These are phyloP conservation scores for Chaetomium globosum DNA, from an alignment of 2,329 filamentous ascomycete genomes.

Conservation along the genomic window DNA sequence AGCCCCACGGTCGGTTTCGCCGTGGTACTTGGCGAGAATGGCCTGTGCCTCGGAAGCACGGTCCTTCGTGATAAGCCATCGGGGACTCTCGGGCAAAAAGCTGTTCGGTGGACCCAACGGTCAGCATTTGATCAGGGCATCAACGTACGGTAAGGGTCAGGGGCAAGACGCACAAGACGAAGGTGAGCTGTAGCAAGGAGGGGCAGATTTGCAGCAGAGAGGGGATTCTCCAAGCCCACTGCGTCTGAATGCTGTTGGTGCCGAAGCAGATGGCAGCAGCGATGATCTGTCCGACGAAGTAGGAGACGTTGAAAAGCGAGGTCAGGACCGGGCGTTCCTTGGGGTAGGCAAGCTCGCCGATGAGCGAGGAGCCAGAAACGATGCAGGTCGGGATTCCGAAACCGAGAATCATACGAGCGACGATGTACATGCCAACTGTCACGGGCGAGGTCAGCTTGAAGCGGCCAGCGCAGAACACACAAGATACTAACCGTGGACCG, in stretches of 20 bases:
- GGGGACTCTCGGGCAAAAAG: conserved; percentile 46
- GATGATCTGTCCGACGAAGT: conserved; percentile 55
- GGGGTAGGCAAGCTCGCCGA: conserved; percentile 62
- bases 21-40: conserved; percentile 19
- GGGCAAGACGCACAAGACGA: conserved; percentile 37
- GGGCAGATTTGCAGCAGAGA: conserved; percentile 52
- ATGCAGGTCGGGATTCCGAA: conserved; percentile 64
- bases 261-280: conserved; percentile 56
- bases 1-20: conserved; percentile 3
- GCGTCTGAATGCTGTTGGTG: conserved; percentile 46
- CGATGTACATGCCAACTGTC: conserved; percentile 58
- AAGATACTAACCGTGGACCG: conserved; percentile 44
- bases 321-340: conserved; percentile 63
- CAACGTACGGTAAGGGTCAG: not conserved
- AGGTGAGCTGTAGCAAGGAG: conserved; percentile 46
- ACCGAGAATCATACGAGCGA: conserved; percentile 61
- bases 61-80: conserved; percentile 42
- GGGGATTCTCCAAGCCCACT: conserved; percentile 51
- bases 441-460: not conserved
- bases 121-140: not conserved
- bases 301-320: conserved; percentile 63
- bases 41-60: conserved; percentile 7
- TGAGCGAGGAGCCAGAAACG: conserved; percentile 59
- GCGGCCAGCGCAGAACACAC: not conserved
- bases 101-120: not conserved